Percentiles rank a stretch among this genome's conserved stretches.
phyloP scores from a whole-genome alignment of 192 early-diverging fungal species.

The Linnemannia elongata region DNA sequence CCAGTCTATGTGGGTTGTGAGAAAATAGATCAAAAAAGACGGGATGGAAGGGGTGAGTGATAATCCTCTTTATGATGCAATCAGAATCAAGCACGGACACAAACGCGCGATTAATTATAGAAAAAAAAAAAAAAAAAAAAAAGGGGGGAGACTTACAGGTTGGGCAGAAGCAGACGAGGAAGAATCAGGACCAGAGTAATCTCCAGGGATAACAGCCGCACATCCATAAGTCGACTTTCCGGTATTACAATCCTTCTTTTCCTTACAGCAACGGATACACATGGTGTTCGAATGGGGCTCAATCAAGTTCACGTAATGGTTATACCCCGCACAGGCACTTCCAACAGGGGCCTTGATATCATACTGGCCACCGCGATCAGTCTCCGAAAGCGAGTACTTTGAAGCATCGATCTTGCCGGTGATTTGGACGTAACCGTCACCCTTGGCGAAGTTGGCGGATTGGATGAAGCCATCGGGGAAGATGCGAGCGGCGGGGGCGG shows the following conservation, averaged over 20 bases:
- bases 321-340: slow-evolving; percentile 60
- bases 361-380: slow-evolving; percentile 66
- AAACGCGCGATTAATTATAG: not conserved
- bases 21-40: not conserved
- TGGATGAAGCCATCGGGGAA: slow-evolving; percentile 64
- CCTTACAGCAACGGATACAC: slow-evolving; percentile 67
- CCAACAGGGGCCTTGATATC: slow-evolving; percentile 60
- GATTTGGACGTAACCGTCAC: slow-evolving; percentile 64
- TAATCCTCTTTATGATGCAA: not conserved
- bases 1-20: not conserved
- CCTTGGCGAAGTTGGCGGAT: slow-evolving; percentile 58
- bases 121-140: not conserved
- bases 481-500: slow-evolving; percentile 52
- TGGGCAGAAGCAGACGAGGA: not conserved
- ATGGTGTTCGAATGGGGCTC: slow-evolving; percentile 58
- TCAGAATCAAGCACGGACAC: not conserved
- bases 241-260: slow-evolving; percentile 57
- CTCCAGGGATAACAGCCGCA: slow-evolving; percentile 57
- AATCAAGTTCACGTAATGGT: slow-evolving; percentile 64
- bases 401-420: slow-evolving; percentile 63
- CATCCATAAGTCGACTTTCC: slow-evolving; percentile 63
- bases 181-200: slow-evolving; percentile 52
- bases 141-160: slow-evolving; percentile 4
- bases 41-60: not conserved
- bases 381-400: slow-evolving; percentile 35